phyloP scores from a whole-genome alignment of 208 protist genomes.

The Jaenimonas drosophilae region DNA sequence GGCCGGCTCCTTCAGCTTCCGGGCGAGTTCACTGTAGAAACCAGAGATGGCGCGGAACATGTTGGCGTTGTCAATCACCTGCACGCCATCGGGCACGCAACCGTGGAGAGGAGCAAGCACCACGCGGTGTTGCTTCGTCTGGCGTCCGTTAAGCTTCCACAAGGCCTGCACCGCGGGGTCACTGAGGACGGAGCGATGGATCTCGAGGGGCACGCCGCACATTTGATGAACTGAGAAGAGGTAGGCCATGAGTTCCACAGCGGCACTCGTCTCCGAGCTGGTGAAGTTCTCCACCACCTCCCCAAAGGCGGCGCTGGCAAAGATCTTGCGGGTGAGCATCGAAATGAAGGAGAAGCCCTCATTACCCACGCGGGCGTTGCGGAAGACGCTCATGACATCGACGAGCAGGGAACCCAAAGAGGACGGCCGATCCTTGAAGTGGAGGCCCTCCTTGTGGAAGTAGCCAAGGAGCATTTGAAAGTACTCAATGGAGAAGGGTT shows the following conservation, averaged over 20 bases:
- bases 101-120: constrained; percentile 56
- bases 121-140: constrained; percentile 61
- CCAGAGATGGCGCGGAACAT: constrained; percentile 64
- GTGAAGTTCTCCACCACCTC: constrained; percentile 5
- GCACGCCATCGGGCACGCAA: constrained; percentile 16
- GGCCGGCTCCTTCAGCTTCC: constrained; percentile 19
- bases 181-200: constrained; percentile 75
- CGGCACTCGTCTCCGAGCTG: constrained; percentile 41
- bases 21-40: constrained; percentile 65
- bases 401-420: constrained; percentile 73
- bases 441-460: constrained; percentile 71
- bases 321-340: constrained; percentile 65
- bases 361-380: constrained; percentile 51
- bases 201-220: constrained; percentile 70
- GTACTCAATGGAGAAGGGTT: constrained; percentile 54
- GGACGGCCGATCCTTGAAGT: constrained; percentile 68
- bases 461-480: constrained; percentile 71
- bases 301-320: constrained; percentile 41
- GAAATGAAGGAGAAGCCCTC: constrained; percentile 74
- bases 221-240: constrained; percentile 62
- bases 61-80: constrained; percentile 33
- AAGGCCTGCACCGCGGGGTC: constrained; percentile 57
- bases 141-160: constrained; percentile 23
- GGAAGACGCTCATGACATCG: constrained; percentile 74
- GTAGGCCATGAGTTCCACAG: constrained; percentile 66